Base-by-base conservation (phyloP, 441 rosid genomes). In the Euphorbia schlechtendalii region DNA sequence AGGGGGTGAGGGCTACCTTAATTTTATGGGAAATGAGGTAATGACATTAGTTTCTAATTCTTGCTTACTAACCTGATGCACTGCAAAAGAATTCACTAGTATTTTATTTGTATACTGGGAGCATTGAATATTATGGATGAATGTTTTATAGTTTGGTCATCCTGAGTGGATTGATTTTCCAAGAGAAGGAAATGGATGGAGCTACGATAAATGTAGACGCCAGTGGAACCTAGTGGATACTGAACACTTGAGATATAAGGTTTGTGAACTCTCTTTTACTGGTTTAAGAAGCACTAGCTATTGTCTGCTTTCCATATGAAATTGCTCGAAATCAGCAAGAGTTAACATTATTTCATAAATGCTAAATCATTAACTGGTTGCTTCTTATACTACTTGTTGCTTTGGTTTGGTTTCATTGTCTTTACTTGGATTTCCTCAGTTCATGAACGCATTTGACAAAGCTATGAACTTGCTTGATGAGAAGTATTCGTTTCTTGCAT, bases 141-240 rank as follows among this genome's bases (percentile, higher is more conserved):
- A 64, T 80, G 65, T 57, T 75, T 78, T 64, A 9, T 36, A 89
- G 96, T 89, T 86, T 79, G 96, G 96, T 67, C 96, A 89, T 77
- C 91, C 96, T 52, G 96, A 89, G 69, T 89, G 96, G 96, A 86
- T 89, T 57, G 93, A 85, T 75, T 89, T 89, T 70, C 96, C 96
- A 36, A 84, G 93, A 78, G 93, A 89, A 76, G 96, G 93, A 76
- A 89, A 89, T 70, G 87, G 72, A 21, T 89, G 96, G 96, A 89
- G 84, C 73, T 89, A 89, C 66, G 96, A 86, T 8, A 89, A 77
- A 69, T 89, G 96, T 73, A 83, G 89, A 76, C 86, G 93, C 59
- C 89, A 83, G 30, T 86, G 93, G 96, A 66, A 78, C 73, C 84
- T 89, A 48, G 83, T 71, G 59, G 91, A 86, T 56, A 59, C 78